Base-by-base conservation (phyloP, 208 protist genomes). In the Leishmania martiniquensis region DNA sequence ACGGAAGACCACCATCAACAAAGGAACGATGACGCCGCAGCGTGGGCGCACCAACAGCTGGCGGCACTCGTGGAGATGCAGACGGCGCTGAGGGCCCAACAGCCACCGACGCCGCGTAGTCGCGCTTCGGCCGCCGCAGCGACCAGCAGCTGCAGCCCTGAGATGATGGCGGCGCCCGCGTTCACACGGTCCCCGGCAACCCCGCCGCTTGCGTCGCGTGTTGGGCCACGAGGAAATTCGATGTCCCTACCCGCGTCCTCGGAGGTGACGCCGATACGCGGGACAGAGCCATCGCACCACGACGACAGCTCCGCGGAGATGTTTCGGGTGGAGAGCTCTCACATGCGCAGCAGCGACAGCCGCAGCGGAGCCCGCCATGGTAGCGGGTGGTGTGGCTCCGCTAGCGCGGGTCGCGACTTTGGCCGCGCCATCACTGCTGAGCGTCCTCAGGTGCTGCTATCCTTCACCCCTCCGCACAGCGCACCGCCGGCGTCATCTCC, bases 31-130 rank as follows among this genome's bases (percentile, higher is more conserved):
- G 75, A 72, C 9, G 51, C 62, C 29, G 60, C 57, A 22, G 55
- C 62, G 39, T 83, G 80, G 80, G 80, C 80, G 4, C 80, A 67
- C 1, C 80, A 83, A 62, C 80, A 83, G 51, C 60, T 83, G 59
- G 65, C 65, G 25, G 69, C 72, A 68, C 42, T 83, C 57, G 73
- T 75, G 74, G 74, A 76, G 52, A 78, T 83, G 80, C 80, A 83
- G 52, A 65, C 60, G n/a, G 74, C 67, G 25, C 42, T 83, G 68
- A 68, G 80, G 15, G 67, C 80, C 10, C 80, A 83, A 62, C 80
- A 78, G 60, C 66, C 75, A 6, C 54, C 73, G 7, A 83, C 80
- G 10, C 80, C 80, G 42, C 80, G 80, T 52, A 79, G 54, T 34
- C 80, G 80, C 15, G 67, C 74, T 13, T 71, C 67, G 17, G n/a